These are phyloP conservation scores for Coemansia sp. DNA, from an alignment of 192 early-diverging fungal species.

Conservation along the genomic window DNA sequence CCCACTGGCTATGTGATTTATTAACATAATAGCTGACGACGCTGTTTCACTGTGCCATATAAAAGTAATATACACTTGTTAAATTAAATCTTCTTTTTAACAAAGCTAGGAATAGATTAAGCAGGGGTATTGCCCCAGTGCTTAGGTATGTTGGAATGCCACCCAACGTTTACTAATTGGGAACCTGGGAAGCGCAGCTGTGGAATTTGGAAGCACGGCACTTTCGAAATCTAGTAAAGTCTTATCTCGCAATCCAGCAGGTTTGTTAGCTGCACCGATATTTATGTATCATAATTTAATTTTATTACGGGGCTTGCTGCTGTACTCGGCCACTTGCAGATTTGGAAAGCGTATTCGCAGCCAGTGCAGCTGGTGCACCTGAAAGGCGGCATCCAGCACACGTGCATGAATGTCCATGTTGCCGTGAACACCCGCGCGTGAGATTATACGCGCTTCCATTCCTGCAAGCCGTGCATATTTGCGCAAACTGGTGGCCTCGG, in stretches of 20 bases:
- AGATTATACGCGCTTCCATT: slow-evolving; percentile 17
- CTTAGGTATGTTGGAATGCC: no score
- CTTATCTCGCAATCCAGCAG: neutral
- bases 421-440: neutral
- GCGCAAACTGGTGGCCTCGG: neutral
- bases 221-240: no score
- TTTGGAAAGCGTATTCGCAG: slow-evolving; percentile 19
- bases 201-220: no score
- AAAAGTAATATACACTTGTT: no score
- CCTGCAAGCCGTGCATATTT: slow-evolving; percentile 3
- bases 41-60: no score
- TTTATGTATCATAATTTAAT: slow-evolving; percentile 2
- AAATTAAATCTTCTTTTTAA: no score
- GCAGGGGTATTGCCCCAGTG: no score
- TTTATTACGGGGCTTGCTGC: neutral
- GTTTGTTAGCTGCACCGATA: neutral
- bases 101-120: no score
- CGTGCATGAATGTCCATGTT: slow-evolving; percentile 3
- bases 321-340: neutral
- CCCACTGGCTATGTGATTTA: no score
- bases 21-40: no score
- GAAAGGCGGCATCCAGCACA: slow-evolving; percentile 1
- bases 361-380: neutral
- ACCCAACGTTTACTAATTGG: no score
- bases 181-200: no score